Base-by-base conservation (phyloP, 176 grass and related monocot species). In the Phoenix dactylifera region DNA sequence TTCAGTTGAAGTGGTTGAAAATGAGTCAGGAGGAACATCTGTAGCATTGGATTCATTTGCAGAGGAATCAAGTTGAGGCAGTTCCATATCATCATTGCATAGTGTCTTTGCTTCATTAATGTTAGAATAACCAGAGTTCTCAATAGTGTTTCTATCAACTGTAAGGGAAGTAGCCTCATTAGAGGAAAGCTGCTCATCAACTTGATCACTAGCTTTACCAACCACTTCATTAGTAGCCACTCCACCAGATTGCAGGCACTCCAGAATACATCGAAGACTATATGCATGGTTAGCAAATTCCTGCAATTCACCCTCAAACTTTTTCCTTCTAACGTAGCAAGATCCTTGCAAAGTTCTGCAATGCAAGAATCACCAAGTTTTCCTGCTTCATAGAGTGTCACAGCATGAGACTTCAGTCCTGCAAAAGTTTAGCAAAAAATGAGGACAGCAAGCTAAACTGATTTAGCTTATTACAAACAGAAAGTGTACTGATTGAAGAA, bases 341-440 rank as follows among this genome's bases (percentile, higher is more conserved):
- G 84, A 82, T 97, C 93, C 39, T 73, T 85, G 49, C 86, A 91
- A 54, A 97, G 81, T 25, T 91, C 86, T 10, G 75, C 69, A 77
- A 97, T 97, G 64, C 81, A 82, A 69, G 93, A 97, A 72, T 90
- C 78, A 54, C 84, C 93, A 54, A 97, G 68, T 79, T 97, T 97
- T 85, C 93, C 93, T 65, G 93, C 93, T 74, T 97, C 93, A 18
- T 97, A 97, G 20, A 97, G 87, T 54, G 87, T 97, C 57, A 97
- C 93, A 70, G 93, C 93, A 80, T 91, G 93, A 72, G 86, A 91
- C 72, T 97, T 97, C 72, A 97, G 71, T 80, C 93, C 93, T 97
- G 82, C 75, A 83, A 22, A 58, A 61, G 18, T 58, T 76, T 72
- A 63, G 24, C 51, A 69, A 67, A 75, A 30, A 61, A 35, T 64